A percentile compares a stretch with the other conserved stretches of the same genome.
These are phyloP conservation scores for Drosera spatulata DNA, from an alignment of 179 eudicot genomes.

Conservation along the genomic window DNA sequence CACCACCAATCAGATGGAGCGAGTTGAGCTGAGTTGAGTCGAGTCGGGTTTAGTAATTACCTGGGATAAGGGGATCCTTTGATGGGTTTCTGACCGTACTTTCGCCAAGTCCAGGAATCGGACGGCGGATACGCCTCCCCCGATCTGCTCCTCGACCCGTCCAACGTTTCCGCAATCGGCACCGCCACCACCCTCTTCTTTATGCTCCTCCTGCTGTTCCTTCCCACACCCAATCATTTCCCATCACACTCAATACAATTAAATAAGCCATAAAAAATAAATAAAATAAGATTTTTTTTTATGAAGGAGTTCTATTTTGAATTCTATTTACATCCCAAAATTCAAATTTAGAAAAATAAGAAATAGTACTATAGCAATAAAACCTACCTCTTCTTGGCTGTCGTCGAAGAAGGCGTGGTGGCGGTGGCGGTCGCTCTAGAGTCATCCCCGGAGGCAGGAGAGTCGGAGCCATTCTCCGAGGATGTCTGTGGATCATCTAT, in stretches of 20 bases:
- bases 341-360: background rate
- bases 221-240: background rate
- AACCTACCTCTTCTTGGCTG: constrained; percentile 1
- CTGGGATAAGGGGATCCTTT: constrained; percentile 28
- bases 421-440: constrained; percentile 3
- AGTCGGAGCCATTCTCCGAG: constrained; percentile 18
- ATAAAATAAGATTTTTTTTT: too few relatives aligned
- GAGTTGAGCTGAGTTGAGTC: too few relatives aligned
- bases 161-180: constrained; percentile 14
- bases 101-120: constrained; percentile 37
- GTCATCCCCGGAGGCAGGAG: constrained; percentile 20
- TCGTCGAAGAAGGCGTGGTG: background rate
- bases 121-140: constrained; percentile 38
- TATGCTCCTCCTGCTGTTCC: constrained; percentile 21
- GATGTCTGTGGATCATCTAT: constrained; percentile 24
- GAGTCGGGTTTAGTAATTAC: background rate
- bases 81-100: constrained; percentile 5
- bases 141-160: constrained; percentile 20
- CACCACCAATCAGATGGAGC: too few relatives aligned
- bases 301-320: too few relatives aligned
- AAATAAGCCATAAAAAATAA: too few relatives aligned
- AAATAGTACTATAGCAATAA: background rate
- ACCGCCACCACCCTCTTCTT: constrained; percentile 23
- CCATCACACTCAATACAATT: too few relatives aligned
- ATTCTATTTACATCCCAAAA: too few relatives aligned